Evolutionary conservation across 2,329 filamentous ascomycete genomes (phyloP).

Genomic region (Trichoderma afroharzianum): DNA sequence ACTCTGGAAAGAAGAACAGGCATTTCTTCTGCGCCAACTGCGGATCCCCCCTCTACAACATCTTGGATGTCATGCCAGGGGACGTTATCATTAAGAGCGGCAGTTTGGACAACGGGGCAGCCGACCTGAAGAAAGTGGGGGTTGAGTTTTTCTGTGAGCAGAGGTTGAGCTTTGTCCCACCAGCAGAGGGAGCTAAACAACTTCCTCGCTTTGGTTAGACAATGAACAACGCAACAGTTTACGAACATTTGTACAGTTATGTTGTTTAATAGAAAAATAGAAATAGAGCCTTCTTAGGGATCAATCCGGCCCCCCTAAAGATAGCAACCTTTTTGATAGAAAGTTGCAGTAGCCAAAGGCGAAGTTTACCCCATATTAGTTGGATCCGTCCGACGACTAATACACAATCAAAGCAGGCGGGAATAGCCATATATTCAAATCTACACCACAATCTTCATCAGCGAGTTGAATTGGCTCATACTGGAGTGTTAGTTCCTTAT

Average conservation of each 20-base stretch:
- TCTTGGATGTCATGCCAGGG: constrained; percentile 51
- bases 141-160: constrained; percentile 54
- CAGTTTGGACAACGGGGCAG: constrained; percentile 45
- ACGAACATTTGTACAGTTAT: too few relatives aligned
- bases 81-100: constrained; percentile 50
- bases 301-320: too few relatives aligned
- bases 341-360: not conserved
- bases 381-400: not conserved
- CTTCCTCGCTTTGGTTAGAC: constrained; percentile 14
- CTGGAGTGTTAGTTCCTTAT: too few relatives aligned
- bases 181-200: constrained; percentile 32
- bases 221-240: not conserved
- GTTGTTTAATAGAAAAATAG: too few relatives aligned
- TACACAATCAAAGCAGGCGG: not conserved
- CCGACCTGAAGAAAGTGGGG: constrained; percentile 41
- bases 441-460: not conserved
- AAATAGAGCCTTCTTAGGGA: too few relatives aligned
- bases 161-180: constrained; percentile 41
- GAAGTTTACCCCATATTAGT: not conserved
- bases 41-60: constrained; percentile 49
- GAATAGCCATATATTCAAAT: not conserved
- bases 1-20: constrained; percentile 51
- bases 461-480: not conserved
- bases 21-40: constrained; percentile 54
- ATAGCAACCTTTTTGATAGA: too few relatives aligned